These are phyloP conservation scores for Pichia sp. DNA, from an alignment of 1,139 yeast genomes.

Conservation along the genomic window DNA sequence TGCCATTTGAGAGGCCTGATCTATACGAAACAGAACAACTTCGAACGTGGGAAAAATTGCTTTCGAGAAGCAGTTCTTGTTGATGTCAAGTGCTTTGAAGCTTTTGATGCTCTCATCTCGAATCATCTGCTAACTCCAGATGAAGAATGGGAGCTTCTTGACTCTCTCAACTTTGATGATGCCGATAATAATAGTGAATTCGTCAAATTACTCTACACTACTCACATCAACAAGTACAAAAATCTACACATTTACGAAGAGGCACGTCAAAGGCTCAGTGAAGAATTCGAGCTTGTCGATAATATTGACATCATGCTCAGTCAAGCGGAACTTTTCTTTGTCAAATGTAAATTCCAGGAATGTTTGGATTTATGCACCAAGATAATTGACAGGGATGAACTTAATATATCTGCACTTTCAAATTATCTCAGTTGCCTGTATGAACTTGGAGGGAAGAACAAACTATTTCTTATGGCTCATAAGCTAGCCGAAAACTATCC, in stretches of 20 bases:
- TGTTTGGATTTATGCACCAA: conserved; percentile 71
- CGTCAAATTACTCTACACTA: conserved; percentile 66
- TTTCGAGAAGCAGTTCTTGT: conserved; percentile 81
- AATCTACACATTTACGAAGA: conserved; percentile 54
- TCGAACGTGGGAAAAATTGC: conserved; percentile 81
- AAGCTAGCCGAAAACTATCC: conserved; percentile 85
- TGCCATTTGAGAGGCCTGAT: conserved; percentile 81
- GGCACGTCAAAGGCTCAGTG: conserved; percentile 58
- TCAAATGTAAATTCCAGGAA: conserved; percentile 73
- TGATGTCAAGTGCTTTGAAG: conserved; percentile 91
- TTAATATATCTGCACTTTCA: conserved; percentile 70
- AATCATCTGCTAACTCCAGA: conserved; percentile 74
- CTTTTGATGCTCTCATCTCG: conserved; percentile 70
- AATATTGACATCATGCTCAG: conserved; percentile 66
- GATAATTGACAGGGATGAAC: conserved; percentile 51
- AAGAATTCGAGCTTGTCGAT: conserved; percentile 63
- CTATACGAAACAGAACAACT: conserved; percentile 76
- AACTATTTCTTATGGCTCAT: conserved; percentile 74
- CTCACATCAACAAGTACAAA: conserved; percentile 68
- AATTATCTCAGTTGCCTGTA: conserved; percentile 77
- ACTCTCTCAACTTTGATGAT: conserved; percentile 60
- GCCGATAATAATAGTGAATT: conserved; percentile 79
- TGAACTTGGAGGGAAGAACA: conserved; percentile 79
- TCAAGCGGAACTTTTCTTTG: conserved; percentile 64
- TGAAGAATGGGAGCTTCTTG: conserved; percentile 82